These are phyloP conservation scores for Thuidium tamariscinum DNA, from an alignment of 225 moss, liverwort and hornwort genomes.

Conservation along the genomic window DNA sequence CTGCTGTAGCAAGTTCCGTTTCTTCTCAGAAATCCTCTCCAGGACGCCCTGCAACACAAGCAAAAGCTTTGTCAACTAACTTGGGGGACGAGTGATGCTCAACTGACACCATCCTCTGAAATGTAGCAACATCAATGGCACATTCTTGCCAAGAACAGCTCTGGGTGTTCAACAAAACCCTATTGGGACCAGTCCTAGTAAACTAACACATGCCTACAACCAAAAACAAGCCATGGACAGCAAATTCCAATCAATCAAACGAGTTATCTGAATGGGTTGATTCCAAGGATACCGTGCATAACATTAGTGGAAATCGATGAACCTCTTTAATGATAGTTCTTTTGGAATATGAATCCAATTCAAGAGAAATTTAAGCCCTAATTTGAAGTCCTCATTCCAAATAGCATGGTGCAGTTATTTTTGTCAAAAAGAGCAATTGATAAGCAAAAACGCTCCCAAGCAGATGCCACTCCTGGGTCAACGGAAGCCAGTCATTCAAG, in stretches of 20 bases:
- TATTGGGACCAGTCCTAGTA: not conserved
- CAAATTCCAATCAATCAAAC: not conserved
- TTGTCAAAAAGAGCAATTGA: not conserved
- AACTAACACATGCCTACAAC: not conserved
- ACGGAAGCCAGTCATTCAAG: not conserved
- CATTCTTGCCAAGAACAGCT: not conserved
- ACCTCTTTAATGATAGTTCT: not conserved
- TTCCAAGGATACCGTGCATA: not conserved
- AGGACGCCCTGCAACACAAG: constrained; percentile 15
- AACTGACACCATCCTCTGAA: not conserved
- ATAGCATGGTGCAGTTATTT: not conserved
- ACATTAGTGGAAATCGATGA: not conserved
- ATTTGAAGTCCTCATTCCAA: not conserved
- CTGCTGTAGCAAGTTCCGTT: not conserved
- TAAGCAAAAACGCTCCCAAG: not conserved
- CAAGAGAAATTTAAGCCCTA: not conserved
- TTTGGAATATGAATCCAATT: not conserved
- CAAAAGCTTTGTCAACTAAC: not conserved
- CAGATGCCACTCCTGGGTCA: not conserved
- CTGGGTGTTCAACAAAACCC: not conserved
- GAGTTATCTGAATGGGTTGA: not conserved
- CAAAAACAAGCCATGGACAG: not conserved
- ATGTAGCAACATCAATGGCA: not conserved
- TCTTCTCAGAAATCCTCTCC: constrained; percentile 14
- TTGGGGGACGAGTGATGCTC: not conserved